Evolutionary conservation across 2,329 filamentous ascomycete species (phyloP), one percentile per base, ranked within the genome.

Genomic region (Plectosphaerella sp.): DNA sequence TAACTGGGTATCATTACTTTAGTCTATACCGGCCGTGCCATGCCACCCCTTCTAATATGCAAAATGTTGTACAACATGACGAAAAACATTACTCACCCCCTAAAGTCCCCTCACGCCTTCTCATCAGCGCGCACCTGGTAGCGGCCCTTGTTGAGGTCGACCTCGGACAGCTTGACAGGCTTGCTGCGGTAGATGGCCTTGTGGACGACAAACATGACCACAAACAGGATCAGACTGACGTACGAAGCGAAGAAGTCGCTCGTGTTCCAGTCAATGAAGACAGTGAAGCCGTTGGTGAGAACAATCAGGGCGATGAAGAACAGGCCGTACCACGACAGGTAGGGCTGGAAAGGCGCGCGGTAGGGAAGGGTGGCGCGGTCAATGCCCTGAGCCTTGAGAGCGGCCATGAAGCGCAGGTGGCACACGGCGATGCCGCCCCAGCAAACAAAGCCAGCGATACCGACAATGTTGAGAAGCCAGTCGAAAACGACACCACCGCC

Each of bases 381-480:
- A 24, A 89, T 78, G 51, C 76, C 74, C 55, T 84, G 83, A 1
- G 70, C 72, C 42, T 68, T 64, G 49, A 88, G 72, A 9, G 77
- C 81, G n/a, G 76, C 73, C 75, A 83, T 82, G 68, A 89, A 88
- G 10, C 77, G 77, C 51, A 89, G 70, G 65, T 88, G 84, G 62
- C 82, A 86, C 47, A 76, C 60, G 63, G 74, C 79, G 66, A 88
- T 88, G 62, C 82, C 82, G 7, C 80, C 76, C 87, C 87, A 91
- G 37, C 78, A 82, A 58, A 89, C 87, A 65, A 89, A 84, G 6
- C 84, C 86, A 4, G 83, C 84, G 7, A 87, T 83, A 49, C 83
- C 80, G 14, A 79, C 84, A 58, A 90, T 83, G 70, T 88, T 88
- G 59, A 89, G 75, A 45, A 90, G 74, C 87, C 87, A 91, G 73